These are phyloP conservation scores for Otatea glauca DNA, from an alignment of 176 grass and related monocot genomes.

Conservation along the genomic window DNA sequence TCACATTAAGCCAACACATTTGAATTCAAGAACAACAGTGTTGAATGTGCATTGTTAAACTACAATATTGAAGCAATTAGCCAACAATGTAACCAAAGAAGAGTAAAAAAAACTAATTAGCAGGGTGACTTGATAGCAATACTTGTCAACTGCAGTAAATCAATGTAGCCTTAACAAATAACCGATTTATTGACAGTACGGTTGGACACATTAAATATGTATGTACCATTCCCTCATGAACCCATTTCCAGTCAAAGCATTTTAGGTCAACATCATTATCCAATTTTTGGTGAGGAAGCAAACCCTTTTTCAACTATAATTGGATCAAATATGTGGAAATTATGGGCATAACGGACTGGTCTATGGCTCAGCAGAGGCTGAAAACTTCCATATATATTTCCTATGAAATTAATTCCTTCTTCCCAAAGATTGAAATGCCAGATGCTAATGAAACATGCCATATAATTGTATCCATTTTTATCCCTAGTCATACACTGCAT, in stretches of 20 bases:
- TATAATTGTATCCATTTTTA: neutral
- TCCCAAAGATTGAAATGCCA: neutral
- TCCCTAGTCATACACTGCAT: neutral
- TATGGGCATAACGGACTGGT: neutral
- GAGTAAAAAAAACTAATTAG: neutral
- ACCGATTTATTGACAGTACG: neutral
- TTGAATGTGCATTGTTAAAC: slow-evolving; percentile 3
- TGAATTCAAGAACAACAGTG: neutral
- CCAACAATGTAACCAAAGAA: neutral
- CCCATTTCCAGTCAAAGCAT: neutral
- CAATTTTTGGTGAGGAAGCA: neutral
- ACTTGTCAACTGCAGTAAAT: neutral
- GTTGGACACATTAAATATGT: neutral
- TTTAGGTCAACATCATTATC: neutral
- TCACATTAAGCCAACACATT: neutral
- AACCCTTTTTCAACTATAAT: slow-evolving; percentile 19
- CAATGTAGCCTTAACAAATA: slow-evolving; percentile 28
- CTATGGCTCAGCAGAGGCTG: neutral
- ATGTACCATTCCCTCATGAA: slow-evolving; percentile 17
- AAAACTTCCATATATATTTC: neutral
- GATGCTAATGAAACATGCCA: neutral
- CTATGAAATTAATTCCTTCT: neutral
- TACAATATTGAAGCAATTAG: neutral
- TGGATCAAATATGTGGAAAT: neutral
- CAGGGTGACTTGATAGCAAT: neutral